These are phyloP conservation scores for Hypoxylon sp. DNA, from an alignment of 2,329 filamentous ascomycete species.

Conservation along the genomic window DNA sequence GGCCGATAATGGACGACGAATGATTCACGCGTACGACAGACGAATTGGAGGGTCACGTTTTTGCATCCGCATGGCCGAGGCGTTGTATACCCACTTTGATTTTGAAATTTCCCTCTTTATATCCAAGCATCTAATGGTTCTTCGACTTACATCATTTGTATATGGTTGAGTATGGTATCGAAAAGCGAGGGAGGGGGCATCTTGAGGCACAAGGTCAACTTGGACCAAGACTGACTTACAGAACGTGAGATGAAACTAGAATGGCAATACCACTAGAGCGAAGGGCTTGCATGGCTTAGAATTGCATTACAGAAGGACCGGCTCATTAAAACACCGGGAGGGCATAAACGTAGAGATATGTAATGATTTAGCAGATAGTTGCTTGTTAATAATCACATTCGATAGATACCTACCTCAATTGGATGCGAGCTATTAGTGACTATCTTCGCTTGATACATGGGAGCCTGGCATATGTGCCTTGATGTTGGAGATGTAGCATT, in stretches of 20 bases:
- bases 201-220: conserved; percentile 12
- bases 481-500: neutral
- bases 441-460: neutral
- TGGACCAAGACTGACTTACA: conserved; percentile 27
- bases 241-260: conserved; percentile 27
- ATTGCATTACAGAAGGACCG: conserved; percentile 22
- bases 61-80: conserved; percentile 50
- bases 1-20: conserved; percentile 41
- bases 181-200: conserved; percentile 5
- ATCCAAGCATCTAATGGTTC: conserved; percentile 14
- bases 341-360: conserved; percentile 26
- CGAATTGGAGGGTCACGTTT: conserved; percentile 37
- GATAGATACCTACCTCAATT: neutral
- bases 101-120: conserved; percentile 32
- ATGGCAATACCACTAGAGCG: conserved; percentile 39
- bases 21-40: conserved; percentile 38
- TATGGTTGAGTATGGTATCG: conserved; percentile 13
- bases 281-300: conserved; percentile 26
- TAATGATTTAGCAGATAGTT: conserved; percentile 35
- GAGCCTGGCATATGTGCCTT: neutral
- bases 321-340: conserved; percentile 10
- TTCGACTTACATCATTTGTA: conserved; percentile 14
- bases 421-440: neutral
- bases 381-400: conserved; percentile 34
- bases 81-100: conserved; percentile 52